Percentiles rank a stretch among this genome's conserved stretches.
Conservation (phyloP, 495 filamentous ascomycete genomes). For the Neohortaea acidophila region DNA sequence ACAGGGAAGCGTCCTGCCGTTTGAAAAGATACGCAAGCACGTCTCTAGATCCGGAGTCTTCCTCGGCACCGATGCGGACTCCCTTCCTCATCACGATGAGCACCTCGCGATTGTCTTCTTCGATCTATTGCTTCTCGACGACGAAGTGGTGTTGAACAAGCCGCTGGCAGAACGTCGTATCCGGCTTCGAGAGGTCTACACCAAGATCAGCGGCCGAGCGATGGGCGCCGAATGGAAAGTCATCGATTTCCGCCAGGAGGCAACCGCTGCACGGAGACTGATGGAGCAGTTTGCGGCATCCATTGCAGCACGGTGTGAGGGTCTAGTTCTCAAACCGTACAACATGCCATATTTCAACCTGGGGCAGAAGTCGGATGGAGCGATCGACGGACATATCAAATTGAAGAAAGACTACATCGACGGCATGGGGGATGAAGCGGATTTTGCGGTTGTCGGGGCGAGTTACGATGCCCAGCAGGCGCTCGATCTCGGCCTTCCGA, state of each 20-base stretch:
- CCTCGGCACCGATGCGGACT: conserved; percentile 54
- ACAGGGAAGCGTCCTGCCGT: conserved; percentile 45
- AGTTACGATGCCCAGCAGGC: conserved; percentile 46
- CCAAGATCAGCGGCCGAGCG: conserved; percentile 40
- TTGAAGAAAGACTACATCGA: conserved; percentile 84
- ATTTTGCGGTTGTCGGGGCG: conserved; percentile 64
- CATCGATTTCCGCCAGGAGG: conserved; percentile 37
- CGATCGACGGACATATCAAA: conserved; percentile 52
- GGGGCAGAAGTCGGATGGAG: conserved; percentile 14
- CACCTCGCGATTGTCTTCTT: conserved; percentile 77
- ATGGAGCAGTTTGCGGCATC: conserved; percentile 50
- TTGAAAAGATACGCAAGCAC: conserved; percentile 69
- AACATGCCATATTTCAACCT: conserved; percentile 57
- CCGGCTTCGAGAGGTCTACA: conserved; percentile 43
- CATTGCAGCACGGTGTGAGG: conserved; percentile 53
- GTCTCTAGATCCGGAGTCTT: conserved; percentile 57
- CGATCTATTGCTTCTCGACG: conserved; percentile 59
- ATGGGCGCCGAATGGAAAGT: conserved; percentile 44
- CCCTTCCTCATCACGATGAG: conserved; percentile 52
- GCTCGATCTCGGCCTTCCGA: conserved; percentile 30
- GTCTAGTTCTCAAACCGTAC: conserved; percentile 61
- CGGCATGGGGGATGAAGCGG: conserved; percentile 62
- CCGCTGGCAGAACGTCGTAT: conserved; percentile 46
- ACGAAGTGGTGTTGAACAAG: conserved; percentile 44
- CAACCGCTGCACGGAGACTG: conserved; percentile 22